Conservation (phyloP, 1,284 basidiomycete species). For the Sporisorium scitamineum region DNA sequence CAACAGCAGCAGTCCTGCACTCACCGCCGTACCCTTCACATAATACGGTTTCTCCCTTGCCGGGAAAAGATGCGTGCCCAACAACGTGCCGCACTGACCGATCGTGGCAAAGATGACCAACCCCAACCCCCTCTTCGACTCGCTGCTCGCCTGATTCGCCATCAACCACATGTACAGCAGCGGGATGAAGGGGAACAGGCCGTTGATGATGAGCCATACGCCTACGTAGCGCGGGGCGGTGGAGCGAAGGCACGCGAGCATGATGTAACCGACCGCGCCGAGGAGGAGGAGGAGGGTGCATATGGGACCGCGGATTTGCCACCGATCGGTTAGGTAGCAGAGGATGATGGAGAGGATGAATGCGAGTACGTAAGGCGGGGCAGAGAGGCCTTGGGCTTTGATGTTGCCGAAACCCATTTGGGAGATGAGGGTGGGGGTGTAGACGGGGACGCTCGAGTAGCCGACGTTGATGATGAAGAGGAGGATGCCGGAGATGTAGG, state of each 20-base stretch:
- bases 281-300: constrained; percentile 51
- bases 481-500: constrained; percentile 50
- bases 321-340: constrained; percentile 47
- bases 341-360: constrained; percentile 47
- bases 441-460: constrained; percentile 63
- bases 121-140: constrained; percentile 55
- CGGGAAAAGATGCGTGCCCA: constrained; percentile 61
- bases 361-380: constrained; percentile 60
- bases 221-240: constrained; percentile 47
- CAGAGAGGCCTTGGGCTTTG: constrained; percentile 54
- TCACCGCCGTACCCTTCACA: constrained; percentile 51
- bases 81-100: constrained; percentile 59
- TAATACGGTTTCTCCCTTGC: constrained; percentile 54
- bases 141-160: constrained; percentile 49
- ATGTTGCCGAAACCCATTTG: constrained; percentile 61
- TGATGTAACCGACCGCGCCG: constrained; percentile 58
- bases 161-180: constrained; percentile 62
- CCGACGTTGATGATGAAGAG: constrained; percentile 65
- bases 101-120: constrained; percentile 60
- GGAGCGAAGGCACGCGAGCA: constrained; percentile 51
- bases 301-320: constrained; percentile 54
- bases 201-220: constrained; percentile 54
- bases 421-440: constrained; percentile 61
- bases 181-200: constrained; percentile 61
- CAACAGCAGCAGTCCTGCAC: constrained; percentile 42